Base-by-base conservation (phyloP, 176 grass and related monocot genomes). In the Stipa capillata region DNA sequence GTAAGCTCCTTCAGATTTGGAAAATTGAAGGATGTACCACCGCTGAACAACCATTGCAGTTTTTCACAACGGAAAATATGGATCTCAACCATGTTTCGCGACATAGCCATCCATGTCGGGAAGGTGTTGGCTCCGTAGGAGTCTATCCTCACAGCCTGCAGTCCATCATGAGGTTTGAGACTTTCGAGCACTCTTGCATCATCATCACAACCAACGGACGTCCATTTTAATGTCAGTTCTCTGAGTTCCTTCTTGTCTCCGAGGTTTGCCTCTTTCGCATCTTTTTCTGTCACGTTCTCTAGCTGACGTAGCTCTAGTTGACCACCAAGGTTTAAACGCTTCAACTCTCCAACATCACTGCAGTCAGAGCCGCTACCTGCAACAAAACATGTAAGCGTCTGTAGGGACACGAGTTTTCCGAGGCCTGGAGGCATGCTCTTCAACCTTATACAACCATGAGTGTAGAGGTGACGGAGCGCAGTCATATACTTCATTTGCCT, bases 1-100 rank as follows among this genome's bases (percentile, higher is more conserved):
- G 0, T 61, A 32, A 61, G 29, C 29, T 61, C 6, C 29, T 18
- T 61, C 2, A 61, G 57, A 1, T 61, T 61, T 33, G 57, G 57
- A 21, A 65, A 65, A 37, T 32, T 0, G 0, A 12, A 37, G 0
- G 33, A 13, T 65, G 1, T 4, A 37, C 6, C 4, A 65, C 18
- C 0, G 20, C 20, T 65, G 62, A 65, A 65, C 4, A 65, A 23
- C 34, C 62, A 39, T 21, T 13, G 8, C 9, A 40, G 0, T 39
- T 39, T 39, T 0, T 0, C 0, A 39, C 62, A 39, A 0, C 0
- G 0, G 0, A 13, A 6, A 65, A 65, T 8, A 23, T 23, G 10
- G 34, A 65, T 39, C 20, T 23, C 8, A 23, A 13, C 62, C 21
- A 65, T 13, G 9, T 39, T 65, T 23, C 39, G 34, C 9, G 39